Conservation (phyloP, 2,329 filamentous ascomycete species). For the Pyrenophora teres region DNA sequence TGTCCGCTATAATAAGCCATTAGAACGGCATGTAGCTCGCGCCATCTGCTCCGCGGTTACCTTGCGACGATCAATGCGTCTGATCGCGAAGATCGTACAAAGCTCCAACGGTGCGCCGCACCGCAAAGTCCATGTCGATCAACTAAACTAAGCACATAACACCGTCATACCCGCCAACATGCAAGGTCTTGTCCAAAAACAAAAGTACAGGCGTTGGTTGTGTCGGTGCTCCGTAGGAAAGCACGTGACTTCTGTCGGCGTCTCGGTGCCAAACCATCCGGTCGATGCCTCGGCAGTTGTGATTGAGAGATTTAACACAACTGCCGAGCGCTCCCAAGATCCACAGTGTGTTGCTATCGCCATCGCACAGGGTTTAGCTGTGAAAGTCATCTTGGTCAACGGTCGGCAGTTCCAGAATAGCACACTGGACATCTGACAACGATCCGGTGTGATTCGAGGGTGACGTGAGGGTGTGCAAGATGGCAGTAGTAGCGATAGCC, state of each 20-base stretch:
- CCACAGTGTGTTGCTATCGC: constrained; percentile 14
- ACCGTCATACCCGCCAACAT: background rate
- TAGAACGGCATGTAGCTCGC: too few species aligned
- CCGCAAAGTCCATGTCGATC: too few species aligned
- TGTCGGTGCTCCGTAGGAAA: background rate
- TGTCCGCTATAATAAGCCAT: too few species aligned
- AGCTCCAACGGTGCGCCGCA: too few species aligned
- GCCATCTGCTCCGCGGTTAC: too few species aligned
- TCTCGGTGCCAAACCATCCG: background rate
- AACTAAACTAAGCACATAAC: background rate
- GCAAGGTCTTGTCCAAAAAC: too few species aligned
- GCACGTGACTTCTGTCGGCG: constrained; percentile 9
- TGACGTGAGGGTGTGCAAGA: constrained; percentile 7
- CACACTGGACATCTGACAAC: constrained; percentile 2
- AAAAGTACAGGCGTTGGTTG: background rate
- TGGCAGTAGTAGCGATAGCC: background rate
- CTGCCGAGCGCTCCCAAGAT: constrained; percentile 19
- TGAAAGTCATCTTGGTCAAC: constrained; percentile 2
- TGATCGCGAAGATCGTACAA: too few species aligned
- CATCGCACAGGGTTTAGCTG: constrained; percentile 13
- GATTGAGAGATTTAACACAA: constrained; percentile 17
- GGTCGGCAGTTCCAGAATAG: constrained; percentile 25
- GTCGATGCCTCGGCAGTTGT: constrained; percentile 23
- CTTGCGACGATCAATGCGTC: too few species aligned
- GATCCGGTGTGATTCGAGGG: background rate